Conservation (phyloP, 345 rosid genomes). For the Arabis alpina region DNA sequence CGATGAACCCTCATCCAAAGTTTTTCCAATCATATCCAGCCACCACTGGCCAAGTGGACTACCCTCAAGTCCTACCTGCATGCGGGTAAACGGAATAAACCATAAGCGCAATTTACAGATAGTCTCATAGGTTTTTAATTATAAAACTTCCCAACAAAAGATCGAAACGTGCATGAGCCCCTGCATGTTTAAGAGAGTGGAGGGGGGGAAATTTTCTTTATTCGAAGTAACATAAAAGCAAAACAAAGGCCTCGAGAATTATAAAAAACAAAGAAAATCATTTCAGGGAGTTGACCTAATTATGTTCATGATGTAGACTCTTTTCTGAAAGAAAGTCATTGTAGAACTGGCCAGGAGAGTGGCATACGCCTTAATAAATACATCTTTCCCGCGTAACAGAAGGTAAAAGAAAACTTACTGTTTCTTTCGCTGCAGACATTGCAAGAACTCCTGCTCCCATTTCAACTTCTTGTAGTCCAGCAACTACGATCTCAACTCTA, state of each 20-base stretch:
- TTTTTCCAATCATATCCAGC: conserved; percentile 75
- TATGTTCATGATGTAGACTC: background rate
- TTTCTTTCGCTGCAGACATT: conserved; percentile 88
- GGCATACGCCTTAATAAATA: background rate
- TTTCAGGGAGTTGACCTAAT: conserved; percentile 11
- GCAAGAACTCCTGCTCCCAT: conserved; percentile 94
- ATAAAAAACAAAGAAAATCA: background rate
- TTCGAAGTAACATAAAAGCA: background rate
- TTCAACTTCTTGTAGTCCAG: conserved; percentile 87
- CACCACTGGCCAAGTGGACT: conserved; percentile 86
- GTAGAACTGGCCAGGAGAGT: conserved; percentile 22
- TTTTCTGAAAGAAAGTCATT: conserved; percentile 19
- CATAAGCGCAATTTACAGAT: conserved; percentile 1
- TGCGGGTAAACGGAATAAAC: conserved; percentile 2
- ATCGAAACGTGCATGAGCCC: background rate
- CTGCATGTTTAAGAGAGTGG: conserved; percentile 14
- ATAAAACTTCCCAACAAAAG: background rate
- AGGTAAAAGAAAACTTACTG: conserved; percentile 56
- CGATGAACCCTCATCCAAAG: conserved; percentile 61
- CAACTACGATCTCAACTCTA: conserved; percentile 71
- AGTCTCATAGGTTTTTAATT: background rate
- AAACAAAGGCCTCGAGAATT: conserved; percentile 9
- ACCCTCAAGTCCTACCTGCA: conserved; percentile 84
- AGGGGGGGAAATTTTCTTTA: background rate
- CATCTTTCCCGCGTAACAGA: conserved; percentile 2